Base-by-base conservation (phyloP, 1,284 basidiomycete genomes). In the Ceratobasidium sp. region DNA sequence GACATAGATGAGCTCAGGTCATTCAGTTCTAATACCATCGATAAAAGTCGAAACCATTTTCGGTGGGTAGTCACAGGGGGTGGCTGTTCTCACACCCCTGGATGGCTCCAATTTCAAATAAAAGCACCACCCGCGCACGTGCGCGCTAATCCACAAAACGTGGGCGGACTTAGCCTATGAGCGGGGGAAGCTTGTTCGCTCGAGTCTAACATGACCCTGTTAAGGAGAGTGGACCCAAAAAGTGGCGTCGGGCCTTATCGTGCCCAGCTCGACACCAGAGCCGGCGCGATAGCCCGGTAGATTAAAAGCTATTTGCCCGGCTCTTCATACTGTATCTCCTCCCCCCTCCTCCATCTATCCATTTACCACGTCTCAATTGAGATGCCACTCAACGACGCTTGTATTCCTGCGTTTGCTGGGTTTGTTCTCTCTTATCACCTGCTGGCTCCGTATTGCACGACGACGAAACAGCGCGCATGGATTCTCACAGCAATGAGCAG, bases 391-490 rank as follows among this genome's bases (percentile, higher is more conserved):
- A 64, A 64, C 61, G 40, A 64, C 20, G 13, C 61, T 15, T 64
- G 61, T 20, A 9, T 44, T 44, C 61, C 61, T 23, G 38, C 61
- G 38, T 42, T 64, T 20, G 61, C 20, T 9, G 61, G 61, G 71
- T 82, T 88, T 78, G 71, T 81, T 57, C 23, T 70, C 33, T 57
- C 82, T 1, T 90, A 88, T 83, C 78, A 83, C 66, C 0, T 84
- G n/a, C 79, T 87, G 28, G 82, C 85, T 0, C 82, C 84, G 0
- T 74, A 57, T 42, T 88, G 86, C 81, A 67, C 83, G 3, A 84
- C 84, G 1, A 70, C 83, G 61, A 89, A 88, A 80, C 86, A 89
- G 80, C 83, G 84, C 23, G 85, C 90, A 62, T 92, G 91, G 87
- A 82, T 91, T 65, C 84, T 91, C 48, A 89, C 90, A 0, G 83